A percentile compares a stretch with the other conserved stretches of the same genome.
phyloP scores from a whole-genome alignment of 805 yeast genomes.

The Suhomyces prunicola region DNA sequence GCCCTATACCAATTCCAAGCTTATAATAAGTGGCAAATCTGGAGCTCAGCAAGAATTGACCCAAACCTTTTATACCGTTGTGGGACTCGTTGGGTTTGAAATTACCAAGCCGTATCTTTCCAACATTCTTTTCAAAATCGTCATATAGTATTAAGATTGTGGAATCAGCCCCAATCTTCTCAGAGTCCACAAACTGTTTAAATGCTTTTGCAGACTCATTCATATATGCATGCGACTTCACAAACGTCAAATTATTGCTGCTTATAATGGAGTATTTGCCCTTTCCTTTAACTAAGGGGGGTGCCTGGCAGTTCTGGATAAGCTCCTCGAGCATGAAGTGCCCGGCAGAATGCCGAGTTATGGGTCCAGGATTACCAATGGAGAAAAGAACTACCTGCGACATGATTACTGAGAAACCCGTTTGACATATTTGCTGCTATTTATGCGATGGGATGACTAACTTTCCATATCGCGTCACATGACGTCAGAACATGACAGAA shows the following conservation, averaged over 20 bases:
- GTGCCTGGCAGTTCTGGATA: slow-evolving; percentile 23
- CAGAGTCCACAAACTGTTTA: slow-evolving; percentile 20
- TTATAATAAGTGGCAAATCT: slow-evolving; percentile 19
- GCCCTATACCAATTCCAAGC: slow-evolving; percentile 40
- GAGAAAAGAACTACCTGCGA: slow-evolving; percentile 21
- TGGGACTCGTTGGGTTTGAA: slow-evolving; percentile 38
- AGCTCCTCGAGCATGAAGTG: slow-evolving; percentile 30
- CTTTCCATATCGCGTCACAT: background rate
- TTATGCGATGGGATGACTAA: background rate
- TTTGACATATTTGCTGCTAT: background rate
- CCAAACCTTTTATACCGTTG: slow-evolving; percentile 33
- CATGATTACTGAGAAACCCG: background rate
- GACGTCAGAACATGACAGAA: background rate
- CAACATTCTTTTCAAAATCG: slow-evolving; percentile 36
- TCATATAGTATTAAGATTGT: slow-evolving; percentile 30
- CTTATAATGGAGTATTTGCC: slow-evolving; percentile 27
- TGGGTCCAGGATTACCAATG: slow-evolving; percentile 41
- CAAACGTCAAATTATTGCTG: slow-evolving; percentile 23
- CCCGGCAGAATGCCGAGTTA: slow-evolving; percentile 40
- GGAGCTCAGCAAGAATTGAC: background rate
- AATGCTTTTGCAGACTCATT: slow-evolving; percentile 36
- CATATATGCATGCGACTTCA: slow-evolving; percentile 38
- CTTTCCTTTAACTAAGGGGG: slow-evolving; percentile 24
- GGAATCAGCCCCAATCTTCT: slow-evolving; percentile 11
- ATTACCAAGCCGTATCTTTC: slow-evolving; percentile 26